Conservation (phyloP, 2,329 filamentous ascomycete genomes). For the Scolecobasidium constrictum region DNA sequence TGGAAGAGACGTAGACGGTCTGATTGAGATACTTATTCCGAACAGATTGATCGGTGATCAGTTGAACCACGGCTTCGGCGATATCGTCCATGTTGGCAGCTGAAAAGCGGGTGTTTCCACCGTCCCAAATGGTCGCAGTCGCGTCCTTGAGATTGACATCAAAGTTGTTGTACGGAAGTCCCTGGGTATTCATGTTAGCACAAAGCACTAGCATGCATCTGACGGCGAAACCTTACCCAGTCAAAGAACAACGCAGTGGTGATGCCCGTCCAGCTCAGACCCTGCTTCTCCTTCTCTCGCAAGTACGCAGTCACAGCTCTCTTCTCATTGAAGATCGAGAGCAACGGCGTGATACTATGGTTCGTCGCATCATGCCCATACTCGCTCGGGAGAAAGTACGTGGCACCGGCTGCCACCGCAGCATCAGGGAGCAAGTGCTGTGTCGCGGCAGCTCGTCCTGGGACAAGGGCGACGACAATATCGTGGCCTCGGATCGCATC, state of each 20-base stretch:
- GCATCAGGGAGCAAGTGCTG: conserved; percentile 47
- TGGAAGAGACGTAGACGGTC: conserved; percentile 46
- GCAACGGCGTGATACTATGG: conserved; percentile 16
- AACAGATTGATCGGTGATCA: conserved; percentile 13
- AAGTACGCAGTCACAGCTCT: not conserved
- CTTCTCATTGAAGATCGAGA: not conserved
- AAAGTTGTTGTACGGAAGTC: conserved; percentile 28
- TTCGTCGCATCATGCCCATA: conserved; percentile 36
- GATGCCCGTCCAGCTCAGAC: conserved; percentile 49
- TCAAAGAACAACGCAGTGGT: conserved; percentile 52
- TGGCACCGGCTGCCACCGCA: conserved; percentile 46
- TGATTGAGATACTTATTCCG: conserved; percentile 45
- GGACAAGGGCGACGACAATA: conserved; percentile 41
- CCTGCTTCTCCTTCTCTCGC: conserved; percentile 14
- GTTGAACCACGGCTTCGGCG: conserved; percentile 27
- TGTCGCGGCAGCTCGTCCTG: conserved; percentile 26
- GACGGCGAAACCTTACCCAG: conserved; percentile 40
- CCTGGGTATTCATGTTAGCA: too few species aligned
- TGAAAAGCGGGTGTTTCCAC: conserved; percentile 42
- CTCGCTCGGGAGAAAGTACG: conserved; percentile 51
- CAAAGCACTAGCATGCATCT: too few species aligned
- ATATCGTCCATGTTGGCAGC: conserved; percentile 41
- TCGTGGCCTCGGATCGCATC: conserved; percentile 34
- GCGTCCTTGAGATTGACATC: conserved; percentile 40
- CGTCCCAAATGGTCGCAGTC: conserved; percentile 45